Evolutionary conservation across 257 asterid species (phyloP).

Genomic region (Schizonepeta tenuifolia): DNA sequence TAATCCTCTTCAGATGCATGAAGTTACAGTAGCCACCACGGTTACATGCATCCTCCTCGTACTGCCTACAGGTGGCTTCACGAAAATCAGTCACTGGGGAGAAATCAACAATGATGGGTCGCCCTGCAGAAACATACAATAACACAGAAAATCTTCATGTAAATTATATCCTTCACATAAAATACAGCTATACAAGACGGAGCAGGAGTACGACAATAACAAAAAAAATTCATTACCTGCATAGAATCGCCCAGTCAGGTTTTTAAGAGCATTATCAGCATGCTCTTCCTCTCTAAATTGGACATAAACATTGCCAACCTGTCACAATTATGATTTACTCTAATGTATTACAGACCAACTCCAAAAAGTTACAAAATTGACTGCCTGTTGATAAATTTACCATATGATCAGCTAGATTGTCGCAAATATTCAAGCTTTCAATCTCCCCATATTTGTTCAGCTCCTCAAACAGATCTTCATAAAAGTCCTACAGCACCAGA

Average conservation of each 20-base stretch:
- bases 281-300: conserved; percentile 98
- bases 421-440: conserved; percentile 89
- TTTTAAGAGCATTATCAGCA: conserved; percentile 85
- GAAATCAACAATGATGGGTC: conserved; percentile 92
- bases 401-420: conserved; percentile 97
- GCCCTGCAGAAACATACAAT: conserved; percentile 58
- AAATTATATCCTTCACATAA: background rate
- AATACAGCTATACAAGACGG: background rate
- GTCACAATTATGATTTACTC: conserved; percentile 27
- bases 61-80: conserved; percentile 98
- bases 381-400: conserved; percentile 43
- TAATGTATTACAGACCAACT: background rate
- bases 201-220: too few species aligned
- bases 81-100: conserved; percentile 98
- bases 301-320: conserved; percentile 99
- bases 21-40: conserved; percentile 99
- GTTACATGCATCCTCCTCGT: conserved; percentile 90
- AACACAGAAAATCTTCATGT: conserved; percentile 12
- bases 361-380: background rate
- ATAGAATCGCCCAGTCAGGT: conserved; percentile 85
- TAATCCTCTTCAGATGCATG: conserved; percentile 93
- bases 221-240: conserved; percentile 53
- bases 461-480: conserved; percentile 94
- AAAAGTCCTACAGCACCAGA: conserved; percentile 69
- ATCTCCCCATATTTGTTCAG: conserved; percentile 87